Percentiles rank a stretch among this genome's conserved stretches.
These are phyloP conservation scores for Ambrosia hybrid DNA, from an alignment of 140 eudicot species.

Conservation along the genomic window DNA sequence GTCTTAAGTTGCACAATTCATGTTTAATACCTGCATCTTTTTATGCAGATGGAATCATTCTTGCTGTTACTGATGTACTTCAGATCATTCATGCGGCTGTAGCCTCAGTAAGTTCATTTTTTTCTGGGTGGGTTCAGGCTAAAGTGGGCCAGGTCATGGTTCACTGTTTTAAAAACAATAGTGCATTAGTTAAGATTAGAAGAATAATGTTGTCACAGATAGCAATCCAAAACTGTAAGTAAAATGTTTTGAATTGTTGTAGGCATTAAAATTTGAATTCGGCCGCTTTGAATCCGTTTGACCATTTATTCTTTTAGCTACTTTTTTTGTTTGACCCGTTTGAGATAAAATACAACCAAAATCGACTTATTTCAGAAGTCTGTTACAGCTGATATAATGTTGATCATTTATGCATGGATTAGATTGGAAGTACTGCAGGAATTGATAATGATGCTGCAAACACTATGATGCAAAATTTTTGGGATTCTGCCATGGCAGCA, in stretches of 20 bases:
- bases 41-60: conserved; percentile 64
- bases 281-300: background rate
- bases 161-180: background rate
- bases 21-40: conserved; percentile 14
- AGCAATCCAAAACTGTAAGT: background rate
- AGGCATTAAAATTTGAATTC: background rate
- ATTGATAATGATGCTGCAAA: conserved; percentile 66
- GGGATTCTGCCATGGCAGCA: conserved; percentile 91
- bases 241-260: background rate
- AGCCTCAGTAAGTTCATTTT: conserved; percentile 66
- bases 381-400: background rate
- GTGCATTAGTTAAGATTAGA: background rate
- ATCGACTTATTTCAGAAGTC: background rate
- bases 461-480: conserved; percentile 87
- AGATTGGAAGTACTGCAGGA: conserved; percentile 81
- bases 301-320: background rate
- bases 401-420: conserved; percentile 15
- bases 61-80: conserved; percentile 83
- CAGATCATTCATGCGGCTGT: conserved; percentile 90
- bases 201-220: conserved; percentile 3
- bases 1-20: background rate
- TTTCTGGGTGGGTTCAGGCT: background rate
- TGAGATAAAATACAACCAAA: background rate
- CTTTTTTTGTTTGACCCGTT: background rate
- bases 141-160: background rate